These are phyloP conservation scores for Gossypium mustelinum DNA, from an alignment of 345 rosid species.

Conservation along the genomic window DNA sequence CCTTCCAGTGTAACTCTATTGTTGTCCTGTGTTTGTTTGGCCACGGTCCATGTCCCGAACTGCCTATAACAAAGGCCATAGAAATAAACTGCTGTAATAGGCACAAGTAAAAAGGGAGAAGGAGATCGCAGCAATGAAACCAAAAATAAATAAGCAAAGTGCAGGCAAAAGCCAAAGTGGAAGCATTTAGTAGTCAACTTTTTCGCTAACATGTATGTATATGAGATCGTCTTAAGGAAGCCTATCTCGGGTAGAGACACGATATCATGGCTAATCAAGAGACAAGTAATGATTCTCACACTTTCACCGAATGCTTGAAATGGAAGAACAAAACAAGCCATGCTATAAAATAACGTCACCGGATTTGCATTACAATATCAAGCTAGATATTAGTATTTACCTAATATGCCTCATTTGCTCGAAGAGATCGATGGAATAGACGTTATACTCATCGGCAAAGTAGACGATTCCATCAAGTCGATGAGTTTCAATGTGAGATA, in stretches of 20 bases:
- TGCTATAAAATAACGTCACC: neutral
- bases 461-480: constrained; percentile 54
- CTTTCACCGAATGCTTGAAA: neutral
- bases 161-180: no score
- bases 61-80: constrained; percentile 26
- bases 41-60: constrained; percentile 63
- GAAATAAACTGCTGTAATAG: neutral
- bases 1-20: constrained; percentile 39
- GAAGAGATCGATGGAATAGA: constrained; percentile 43
- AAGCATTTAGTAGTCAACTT: no score
- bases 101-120: constrained; percentile 3
- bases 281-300: no score
- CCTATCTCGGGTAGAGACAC: no score
- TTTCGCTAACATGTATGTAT: no score
- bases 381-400: constrained; percentile 23
- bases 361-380: neutral
- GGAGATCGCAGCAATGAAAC: neutral
- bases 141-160: neutral
- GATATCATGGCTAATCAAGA: no score
- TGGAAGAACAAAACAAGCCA: neutral
- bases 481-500: constrained; percentile 61
- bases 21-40: constrained; percentile 32
- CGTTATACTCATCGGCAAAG: constrained; percentile 50
- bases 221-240: no score
- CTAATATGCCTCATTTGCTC: constrained; percentile 55